Base-by-base conservation (phyloP, 2,329 filamentous ascomycete species). In the Talaromyces funiculosus region DNA sequence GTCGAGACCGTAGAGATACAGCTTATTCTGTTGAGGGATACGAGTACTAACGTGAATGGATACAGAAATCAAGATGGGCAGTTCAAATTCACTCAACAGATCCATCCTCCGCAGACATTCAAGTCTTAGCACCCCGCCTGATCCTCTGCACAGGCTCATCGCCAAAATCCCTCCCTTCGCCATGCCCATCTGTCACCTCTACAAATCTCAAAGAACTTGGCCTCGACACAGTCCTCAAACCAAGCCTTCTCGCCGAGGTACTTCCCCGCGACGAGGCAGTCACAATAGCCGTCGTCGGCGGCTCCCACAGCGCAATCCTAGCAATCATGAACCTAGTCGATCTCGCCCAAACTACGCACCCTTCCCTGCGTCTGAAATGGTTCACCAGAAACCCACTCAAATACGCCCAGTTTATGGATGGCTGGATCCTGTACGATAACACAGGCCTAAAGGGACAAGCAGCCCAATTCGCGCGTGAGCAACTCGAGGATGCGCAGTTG, bases 371-470 rank as follows among this genome's bases (percentile, higher is more conserved):
- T 31, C 77, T 87, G 58, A 83, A 82, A 66, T 87, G 85, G 85
- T 86, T 87, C 71, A 84, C 76, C 31, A 78, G 85, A n/a, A 81
- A 85, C 65, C 72, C 78, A 1, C 77, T 87, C 9, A 81, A 82
- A 24, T 88, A 87, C 64, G 85, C 85, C 16, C 80, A 84, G 66
- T 83, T 81, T 68, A 83, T 78, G 72, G 84, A 85, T 63, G 57
- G 82, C 61, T 87, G 85, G 84, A 86, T 87, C 62, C 71, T 85
- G 26, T 80, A 82, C 58, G 85, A 88, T 67, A 88, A 87, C 71
- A 87, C 85, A 0, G 85, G 85, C 3, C 76, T 88, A 29, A 87
- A 88, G 70, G 85, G 85, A 20, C 75, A 79, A 38, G 84, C 83
- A 0, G 85, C 85, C 0, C 75, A 78, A 4, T 88, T 84, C 76